Evolutionary conservation across 1,284 basidiomycete genomes (phyloP), one percentile per base, ranked within the genome.

Genomic region (Fomitopsis schrenkii): DNA sequence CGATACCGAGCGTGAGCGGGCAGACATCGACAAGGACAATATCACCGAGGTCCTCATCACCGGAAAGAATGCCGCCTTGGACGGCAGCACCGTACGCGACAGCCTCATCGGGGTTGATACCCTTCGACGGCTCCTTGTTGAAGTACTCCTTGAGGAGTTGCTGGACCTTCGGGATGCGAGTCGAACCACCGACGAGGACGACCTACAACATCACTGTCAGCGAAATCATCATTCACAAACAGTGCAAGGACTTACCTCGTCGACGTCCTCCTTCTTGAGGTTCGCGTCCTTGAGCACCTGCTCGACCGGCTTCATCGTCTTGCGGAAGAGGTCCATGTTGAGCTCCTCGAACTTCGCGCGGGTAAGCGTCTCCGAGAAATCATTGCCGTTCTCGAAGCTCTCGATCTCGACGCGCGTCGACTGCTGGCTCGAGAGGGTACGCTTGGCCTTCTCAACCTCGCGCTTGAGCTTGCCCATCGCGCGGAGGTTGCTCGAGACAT

Each of bases 221-320:
- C 9, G 7, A 2, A 30, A 5, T 10, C 17, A 12, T 15, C 17
- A 4, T 26, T 6, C 8, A 5, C 36, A 14, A 5, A 12, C 22
- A 15, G 5, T n/a, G 8, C 7, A 14, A 22, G 22, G 5, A 45
- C 84, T 60, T 63, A 91, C 91, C 79, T 98, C 97, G 72, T 97
- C 88, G 63, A 99, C 80, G 70, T 96, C 93, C 69, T 98, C 95
- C 87, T 98, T 98, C 87, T 96, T 97, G 74, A 98, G 90, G 71
- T 91, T 91, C 66, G 97, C 91, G 74, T 99, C 97, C 88, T 98
- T 98, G 72, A 98, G 84, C 40, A 98, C 97, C 79, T 98, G 95
- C 79, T 98, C 95, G 67, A 98, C 97, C 68, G 97, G 97, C 85
- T 96, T 97, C 93, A 98, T 95, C 50, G 97, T 98, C 87, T 96